Evolutionary conservation across 768 basidiomycete species (phyloP), one percentile per base, ranked within the genome.

Genomic region (Tulasnella sp.): DNA sequence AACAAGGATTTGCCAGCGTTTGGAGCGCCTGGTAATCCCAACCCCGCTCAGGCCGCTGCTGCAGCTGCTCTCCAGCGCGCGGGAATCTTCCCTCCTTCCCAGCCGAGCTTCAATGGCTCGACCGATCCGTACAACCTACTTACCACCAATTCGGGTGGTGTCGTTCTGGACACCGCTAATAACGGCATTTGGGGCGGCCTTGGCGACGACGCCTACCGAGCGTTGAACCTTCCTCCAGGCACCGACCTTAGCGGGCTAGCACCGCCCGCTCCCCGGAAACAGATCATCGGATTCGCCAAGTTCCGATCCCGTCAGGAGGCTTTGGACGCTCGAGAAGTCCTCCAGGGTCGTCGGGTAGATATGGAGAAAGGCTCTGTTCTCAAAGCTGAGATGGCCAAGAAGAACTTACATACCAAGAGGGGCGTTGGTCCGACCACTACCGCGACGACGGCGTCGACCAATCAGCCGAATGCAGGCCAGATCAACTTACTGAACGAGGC

Each of bases 361-460:
- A 87, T 91, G 37, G 92, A 98, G 80, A 94, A 94, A 77, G 94
- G 94, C 16, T 89, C 92, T 0, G 90, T 95, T 2, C 80, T 99
- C 42, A 98, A 98, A 80, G 97, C 96, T 26, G 97, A 98, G 81
- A 98, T 99, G 95, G 97, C 97, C 22, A 98, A 98, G 87, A 99
- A 99, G 86, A 98, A 99, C 78, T 81, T 99, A 42, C 96, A 99
- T 78, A 96, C 95, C 22, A 97, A 96, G 82, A 84, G 93, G 42
- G 91, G 91, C 2, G 89, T 94, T 29, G 92, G 92, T n/a, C 87
- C 71, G 37, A 65, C 35, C 5, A 52, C 35, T 34, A 52, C 41
- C 5, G 65, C 12, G 14, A 36, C 64, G 5, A 22, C 44, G 1
- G 32, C 42, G 16, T 35, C 41, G 44, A 42, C 7, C 42, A 70